phyloP scores from a whole-genome alignment of 2,329 filamentous ascomycete genomes.

The Cercospora sp. region DNA sequence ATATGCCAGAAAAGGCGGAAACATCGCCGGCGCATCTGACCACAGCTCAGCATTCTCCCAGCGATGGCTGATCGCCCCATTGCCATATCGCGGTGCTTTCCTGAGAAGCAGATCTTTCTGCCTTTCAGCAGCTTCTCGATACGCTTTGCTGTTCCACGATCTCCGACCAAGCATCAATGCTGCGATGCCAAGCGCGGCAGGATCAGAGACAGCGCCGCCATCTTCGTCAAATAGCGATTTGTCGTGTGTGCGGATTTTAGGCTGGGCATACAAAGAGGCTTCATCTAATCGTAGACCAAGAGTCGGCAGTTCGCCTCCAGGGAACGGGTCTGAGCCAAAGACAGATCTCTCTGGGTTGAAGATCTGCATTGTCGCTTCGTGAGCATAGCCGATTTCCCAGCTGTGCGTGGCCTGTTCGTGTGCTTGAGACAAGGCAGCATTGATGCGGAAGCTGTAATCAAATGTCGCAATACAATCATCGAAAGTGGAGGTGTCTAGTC shows the following conservation, averaged over 20 bases:
- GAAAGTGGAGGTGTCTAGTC: conserved; percentile 23
- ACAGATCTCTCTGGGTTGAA: conserved; percentile 41
- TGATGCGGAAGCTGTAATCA: conserved; percentile 32
- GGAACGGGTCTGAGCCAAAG: conserved; percentile 42
- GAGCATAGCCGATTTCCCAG: conserved; percentile 47
- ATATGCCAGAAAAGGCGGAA: conserved; percentile 53
- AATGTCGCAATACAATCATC: conserved; percentile 31
- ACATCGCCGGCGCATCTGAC: conserved; percentile 54
- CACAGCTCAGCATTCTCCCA: conserved; percentile 47
- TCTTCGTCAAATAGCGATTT: conserved; percentile 40
- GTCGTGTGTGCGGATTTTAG: conserved; percentile 36
- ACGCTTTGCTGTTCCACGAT: conserved; percentile 30
- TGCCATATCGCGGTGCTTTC: conserved; percentile 44
- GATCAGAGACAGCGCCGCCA: conserved; percentile 45
- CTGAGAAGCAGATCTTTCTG: conserved; percentile 46
- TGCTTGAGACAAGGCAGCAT: conserved; percentile 34
- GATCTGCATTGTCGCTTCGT: conserved; percentile 46
- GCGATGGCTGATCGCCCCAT: conserved; percentile 53
- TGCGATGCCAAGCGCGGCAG: conserved; percentile 48
- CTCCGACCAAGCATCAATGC: conserved; percentile 47
- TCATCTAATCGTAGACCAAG: conserved; percentile 31
- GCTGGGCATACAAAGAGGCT: conserved; percentile 37
- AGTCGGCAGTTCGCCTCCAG: conserved; percentile 32
- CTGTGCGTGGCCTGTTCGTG: conserved; percentile 40
- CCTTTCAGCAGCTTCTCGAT: conserved; percentile 42